Evolutionary conservation across 257 asterid species (phyloP).

Genomic region (Primulina tabacum): DNA sequence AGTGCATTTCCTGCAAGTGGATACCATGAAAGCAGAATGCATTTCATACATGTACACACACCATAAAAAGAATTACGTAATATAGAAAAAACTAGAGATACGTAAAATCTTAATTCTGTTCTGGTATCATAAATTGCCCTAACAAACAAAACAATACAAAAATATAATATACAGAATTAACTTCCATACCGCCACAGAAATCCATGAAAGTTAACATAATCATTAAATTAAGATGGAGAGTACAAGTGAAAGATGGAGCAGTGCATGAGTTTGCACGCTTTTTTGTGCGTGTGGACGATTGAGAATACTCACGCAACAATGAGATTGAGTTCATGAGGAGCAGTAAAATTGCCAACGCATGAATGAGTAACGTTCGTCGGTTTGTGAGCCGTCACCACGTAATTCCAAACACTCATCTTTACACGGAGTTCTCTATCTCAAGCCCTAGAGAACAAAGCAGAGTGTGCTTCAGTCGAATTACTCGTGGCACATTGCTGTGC

Average conservation of each 20-base stretch:
- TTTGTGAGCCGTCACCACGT: conserved; percentile 99
- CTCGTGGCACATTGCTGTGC: conserved; percentile 14
- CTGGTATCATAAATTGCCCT: not conserved
- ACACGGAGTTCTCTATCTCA: conserved; percentile 6
- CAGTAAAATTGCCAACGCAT: conserved; percentile 95
- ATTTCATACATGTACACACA: conserved; percentile 12
- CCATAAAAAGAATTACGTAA: not conserved
- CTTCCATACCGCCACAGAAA: not conserved
- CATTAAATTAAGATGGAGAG: not conserved
- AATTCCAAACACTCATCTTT: conserved; percentile 91
- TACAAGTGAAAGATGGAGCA: not conserved
- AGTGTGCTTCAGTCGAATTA: conserved; percentile 13
- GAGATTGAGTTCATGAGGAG: conserved; percentile 90
- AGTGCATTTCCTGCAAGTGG: conserved; percentile 77
- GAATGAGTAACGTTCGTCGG: conserved; percentile 97
- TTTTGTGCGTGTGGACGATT: not conserved
- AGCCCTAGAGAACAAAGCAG: conserved; percentile 27
- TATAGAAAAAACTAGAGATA: too few relatives aligned
- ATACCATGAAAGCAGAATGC: conserved; percentile 20
- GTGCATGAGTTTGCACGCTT: not conserved
- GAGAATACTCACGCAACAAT: conserved; percentile 68
- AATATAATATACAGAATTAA: too few relatives aligned
- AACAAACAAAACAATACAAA: not conserved
- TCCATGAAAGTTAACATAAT: too few relatives aligned
- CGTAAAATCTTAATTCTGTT: not conserved